Percentiles rank a stretch among this genome's conserved stretches.
Evolutionary conservation across 192 early-diverging fungal genomes (phyloP).

Genomic region (Rhizoclosmatium globosum): DNA sequence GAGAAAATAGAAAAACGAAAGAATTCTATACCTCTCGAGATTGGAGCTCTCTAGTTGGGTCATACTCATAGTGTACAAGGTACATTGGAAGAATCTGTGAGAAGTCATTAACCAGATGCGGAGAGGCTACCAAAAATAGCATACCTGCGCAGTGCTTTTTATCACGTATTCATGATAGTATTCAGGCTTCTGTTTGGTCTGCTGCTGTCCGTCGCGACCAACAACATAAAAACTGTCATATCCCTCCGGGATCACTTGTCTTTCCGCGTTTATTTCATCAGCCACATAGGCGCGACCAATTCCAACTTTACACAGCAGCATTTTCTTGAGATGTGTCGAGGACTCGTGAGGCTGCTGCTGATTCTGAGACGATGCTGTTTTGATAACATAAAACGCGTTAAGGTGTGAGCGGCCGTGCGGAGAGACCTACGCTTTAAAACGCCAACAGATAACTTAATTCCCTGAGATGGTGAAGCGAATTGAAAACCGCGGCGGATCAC

Average conservation of each 20-base stretch:
- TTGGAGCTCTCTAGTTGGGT: conserved; percentile 50
- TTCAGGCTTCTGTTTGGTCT: conserved; percentile 9
- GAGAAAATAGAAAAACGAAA: background rate
- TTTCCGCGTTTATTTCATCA: conserved; percentile 46
- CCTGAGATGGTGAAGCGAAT: conserved; percentile 49
- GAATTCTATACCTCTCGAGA: conserved; percentile 53
- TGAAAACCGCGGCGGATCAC: conserved; percentile 63
- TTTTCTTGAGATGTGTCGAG: conserved; percentile 25
- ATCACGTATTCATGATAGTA: conserved; percentile 64
- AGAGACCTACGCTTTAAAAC: conserved; percentile 21
- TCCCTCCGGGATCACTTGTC: conserved; percentile 55
- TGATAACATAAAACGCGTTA: background rate
- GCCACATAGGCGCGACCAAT: conserved; percentile 56
- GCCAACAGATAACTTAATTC: conserved; percentile 55
- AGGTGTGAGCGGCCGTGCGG: background rate
- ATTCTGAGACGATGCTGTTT: background rate
- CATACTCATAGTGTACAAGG: conserved; percentile 64
- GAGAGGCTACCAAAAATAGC: background rate
- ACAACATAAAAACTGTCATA: conserved; percentile 67
- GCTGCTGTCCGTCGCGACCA: conserved; percentile 35
- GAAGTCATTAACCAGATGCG: background rate
- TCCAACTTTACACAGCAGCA: conserved; percentile 56
- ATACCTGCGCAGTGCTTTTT: conserved; percentile 57
- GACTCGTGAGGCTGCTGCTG: conserved; percentile 4
- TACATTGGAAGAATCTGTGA: conserved; percentile 61